Evolutionary conservation across 2,329 filamentous ascomycete genomes (phyloP).

Genomic region (Fragosphaeria purpurea): DNA sequence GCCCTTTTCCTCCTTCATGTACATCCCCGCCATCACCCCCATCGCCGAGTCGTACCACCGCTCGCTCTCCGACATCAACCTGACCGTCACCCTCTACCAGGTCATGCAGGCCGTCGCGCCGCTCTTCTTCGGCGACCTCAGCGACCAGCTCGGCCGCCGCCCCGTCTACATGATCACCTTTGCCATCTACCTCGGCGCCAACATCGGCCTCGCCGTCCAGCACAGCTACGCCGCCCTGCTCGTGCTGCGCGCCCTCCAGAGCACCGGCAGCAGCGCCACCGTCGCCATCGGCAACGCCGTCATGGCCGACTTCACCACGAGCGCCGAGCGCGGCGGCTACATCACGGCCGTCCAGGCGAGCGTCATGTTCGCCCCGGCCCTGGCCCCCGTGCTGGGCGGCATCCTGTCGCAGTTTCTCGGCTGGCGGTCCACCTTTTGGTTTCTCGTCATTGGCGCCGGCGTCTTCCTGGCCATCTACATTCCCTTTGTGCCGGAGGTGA

Average conservation of each 20-base stretch:
- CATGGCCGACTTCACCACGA: constrained; percentile 37
- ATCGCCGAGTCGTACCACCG: constrained; percentile 30
- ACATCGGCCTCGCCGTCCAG: constrained; percentile 35
- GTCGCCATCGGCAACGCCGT: constrained; percentile 43
- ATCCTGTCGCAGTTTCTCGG: constrained; percentile 39
- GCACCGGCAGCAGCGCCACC: constrained; percentile 41
- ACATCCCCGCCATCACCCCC: constrained; percentile 34
- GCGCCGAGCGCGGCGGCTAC: constrained; percentile 45
- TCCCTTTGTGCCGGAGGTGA: constrained; percentile 15
- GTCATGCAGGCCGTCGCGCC: constrained; percentile 45
- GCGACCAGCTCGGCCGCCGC: constrained; percentile 37
- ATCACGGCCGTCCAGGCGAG: constrained; percentile 37
- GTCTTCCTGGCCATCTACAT: constrained; percentile 25
- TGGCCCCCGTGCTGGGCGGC: constrained; percentile 43
- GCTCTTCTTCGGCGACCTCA: constrained; percentile 38
- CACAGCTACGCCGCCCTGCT: constrained; percentile 33
- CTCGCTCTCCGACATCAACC: constrained; percentile 25
- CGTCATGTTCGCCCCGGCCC: constrained; percentile 29
- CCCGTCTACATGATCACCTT: constrained; percentile 39
- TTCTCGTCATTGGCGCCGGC: constrained; percentile 33
- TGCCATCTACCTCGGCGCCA: constrained; percentile 33
- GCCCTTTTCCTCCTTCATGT: constrained; percentile 27
- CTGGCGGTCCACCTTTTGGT: constrained; percentile 48
- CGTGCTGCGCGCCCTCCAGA: constrained; percentile 39
- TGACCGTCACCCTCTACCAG: constrained; percentile 32